Percentiles rank a stretch among this genome's conserved stretches.
Conservation (phyloP, 2,329 filamentous ascomycete species). For the Coniella vitis region DNA sequence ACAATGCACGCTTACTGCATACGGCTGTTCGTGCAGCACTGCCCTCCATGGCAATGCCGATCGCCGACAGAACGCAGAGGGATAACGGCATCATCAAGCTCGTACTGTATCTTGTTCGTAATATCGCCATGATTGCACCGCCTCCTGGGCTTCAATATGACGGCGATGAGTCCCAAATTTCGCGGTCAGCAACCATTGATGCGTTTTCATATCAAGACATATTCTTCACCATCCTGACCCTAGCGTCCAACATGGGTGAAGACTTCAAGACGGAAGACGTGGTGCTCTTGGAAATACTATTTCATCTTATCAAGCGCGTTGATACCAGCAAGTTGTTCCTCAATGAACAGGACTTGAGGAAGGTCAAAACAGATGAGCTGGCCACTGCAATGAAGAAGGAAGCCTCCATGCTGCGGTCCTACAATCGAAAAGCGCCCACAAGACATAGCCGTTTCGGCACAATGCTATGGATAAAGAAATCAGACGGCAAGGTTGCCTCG, state of each 20-base stretch:
- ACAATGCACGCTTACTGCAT: constrained; percentile 69
- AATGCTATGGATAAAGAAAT: constrained; percentile 92
- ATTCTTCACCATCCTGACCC: constrained; percentile 73
- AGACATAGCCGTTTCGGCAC: constrained; percentile 92
- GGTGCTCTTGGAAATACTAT: constrained; percentile 83
- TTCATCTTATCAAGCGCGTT: constrained; percentile 86
- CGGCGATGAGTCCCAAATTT: constrained; percentile 84
- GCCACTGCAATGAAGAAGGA: constrained; percentile 73
- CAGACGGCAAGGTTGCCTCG: constrained; percentile 75
- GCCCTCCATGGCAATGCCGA: constrained; percentile 74
- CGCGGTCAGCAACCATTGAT: constrained; percentile 79
- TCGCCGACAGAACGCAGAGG: constrained; percentile 66
- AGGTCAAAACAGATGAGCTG: constrained; percentile 66
- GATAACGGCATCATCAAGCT: constrained; percentile 93
- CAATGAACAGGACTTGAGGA: constrained; percentile 64
- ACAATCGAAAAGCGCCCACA: constrained; percentile 72
- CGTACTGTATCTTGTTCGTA: constrained; percentile 80
- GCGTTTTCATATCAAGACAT: constrained; percentile 88
- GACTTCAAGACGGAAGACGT: constrained; percentile 88
- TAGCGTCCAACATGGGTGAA: constrained; percentile 88
- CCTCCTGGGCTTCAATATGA: constrained; percentile 67
- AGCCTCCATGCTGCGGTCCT: constrained; percentile 69
- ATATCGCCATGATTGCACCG: constrained; percentile 77
- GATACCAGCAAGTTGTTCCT: constrained; percentile 81
- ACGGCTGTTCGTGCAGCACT: constrained; percentile 75